Base-by-base conservation (phyloP, 495 filamentous ascomycete species). In the Thermothielavioides terrestris region DNA sequence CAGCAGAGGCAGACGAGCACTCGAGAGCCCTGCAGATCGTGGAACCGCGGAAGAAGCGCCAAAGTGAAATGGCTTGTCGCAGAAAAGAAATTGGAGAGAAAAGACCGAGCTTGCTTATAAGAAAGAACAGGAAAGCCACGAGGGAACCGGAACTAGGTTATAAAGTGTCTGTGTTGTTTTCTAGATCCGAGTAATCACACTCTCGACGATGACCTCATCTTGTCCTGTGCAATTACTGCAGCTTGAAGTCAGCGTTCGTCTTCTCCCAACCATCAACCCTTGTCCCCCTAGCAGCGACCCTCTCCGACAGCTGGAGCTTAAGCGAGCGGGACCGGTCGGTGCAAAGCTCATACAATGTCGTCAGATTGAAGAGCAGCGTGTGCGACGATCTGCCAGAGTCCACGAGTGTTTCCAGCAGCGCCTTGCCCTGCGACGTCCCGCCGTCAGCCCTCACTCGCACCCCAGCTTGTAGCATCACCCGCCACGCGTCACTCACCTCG, bases 321-420 rank as follows among this genome's bases (percentile, higher is more conserved):
- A 83, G 63, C 14, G 72, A 72, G 40, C 73, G 68, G n/a, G 84
- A 74, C 51, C 76, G 75, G 49, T 97, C 90, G 2, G 84, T 87
- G 57, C 85, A 91, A 5, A 98, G 78, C 65, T 98, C 92, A 61
- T 94, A 98, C 55, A 94, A 77, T 0, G 92, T 96, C 14, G 80
- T 77, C 7, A 98, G 70, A 61, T 98, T 98, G 66, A 96, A 98
- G 1, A 88, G 76, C 15, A 94, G 62, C 8, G 84, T 84, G 37
- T 81, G 77, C 53, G 89, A 94, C 0, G 79, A 77, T 18, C 78
- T 68, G 6, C 79, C 76, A 1, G 69, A 57, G 6, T 78, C 75
- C 7, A 88, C 65, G 18, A 91, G 66, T 0, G 68, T 65, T 55
- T 89, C 84, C 2, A 95, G 68, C 5, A 84, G 57, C 7, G 65